These are phyloP conservation scores for Aristolochia fimbriata DNA, from an alignment of 164 flowering plant species.

Conservation along the genomic window DNA sequence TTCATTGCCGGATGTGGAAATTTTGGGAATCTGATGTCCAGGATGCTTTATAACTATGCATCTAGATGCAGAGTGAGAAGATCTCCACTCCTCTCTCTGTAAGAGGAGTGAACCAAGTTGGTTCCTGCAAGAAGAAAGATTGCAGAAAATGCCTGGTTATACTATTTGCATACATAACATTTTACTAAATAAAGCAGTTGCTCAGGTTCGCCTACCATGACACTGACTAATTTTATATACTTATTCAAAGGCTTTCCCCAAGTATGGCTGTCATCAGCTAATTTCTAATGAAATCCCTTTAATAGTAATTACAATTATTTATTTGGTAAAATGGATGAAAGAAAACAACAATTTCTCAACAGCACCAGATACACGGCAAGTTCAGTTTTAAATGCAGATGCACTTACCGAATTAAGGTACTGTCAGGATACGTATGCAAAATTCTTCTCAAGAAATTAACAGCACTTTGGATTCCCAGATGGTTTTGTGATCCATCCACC, in stretches of 20 bases:
- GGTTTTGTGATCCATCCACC: slow-evolving; percentile 28
- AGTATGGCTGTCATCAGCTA: too few relatives aligned
- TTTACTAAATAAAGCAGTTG: not conserved
- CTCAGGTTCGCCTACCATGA: too few relatives aligned
- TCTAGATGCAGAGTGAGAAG: slow-evolving; percentile 35
- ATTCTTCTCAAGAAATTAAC: slow-evolving; percentile 57
- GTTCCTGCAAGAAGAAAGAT: slow-evolving; percentile 46
- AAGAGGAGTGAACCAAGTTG: slow-evolving; percentile 64
- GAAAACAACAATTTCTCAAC: not conserved
- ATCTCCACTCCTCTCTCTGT: slow-evolving; percentile 36
- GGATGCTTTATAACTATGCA: slow-evolving; percentile 32
- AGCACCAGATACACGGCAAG: not conserved
- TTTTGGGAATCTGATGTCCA: slow-evolving; percentile 19
- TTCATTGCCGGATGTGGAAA: slow-evolving; percentile 45
- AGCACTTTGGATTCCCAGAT: slow-evolving; percentile 49
- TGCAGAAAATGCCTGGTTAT: slow-evolving; percentile 6
- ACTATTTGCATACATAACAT: too few relatives aligned
- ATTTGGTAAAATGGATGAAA: not conserved
- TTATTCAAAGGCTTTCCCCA: too few relatives aligned
- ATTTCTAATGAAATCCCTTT: too few relatives aligned
- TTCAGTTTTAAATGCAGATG: not conserved
- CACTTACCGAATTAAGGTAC: slow-evolving; percentile 55
- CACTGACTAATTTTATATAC: too few relatives aligned
- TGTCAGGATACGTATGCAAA: slow-evolving; percentile 69
- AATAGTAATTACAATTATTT: not conserved